These are phyloP conservation scores for Xylaria palmicola DNA, from an alignment of 495 filamentous ascomycete genomes.

Conservation along the genomic window DNA sequence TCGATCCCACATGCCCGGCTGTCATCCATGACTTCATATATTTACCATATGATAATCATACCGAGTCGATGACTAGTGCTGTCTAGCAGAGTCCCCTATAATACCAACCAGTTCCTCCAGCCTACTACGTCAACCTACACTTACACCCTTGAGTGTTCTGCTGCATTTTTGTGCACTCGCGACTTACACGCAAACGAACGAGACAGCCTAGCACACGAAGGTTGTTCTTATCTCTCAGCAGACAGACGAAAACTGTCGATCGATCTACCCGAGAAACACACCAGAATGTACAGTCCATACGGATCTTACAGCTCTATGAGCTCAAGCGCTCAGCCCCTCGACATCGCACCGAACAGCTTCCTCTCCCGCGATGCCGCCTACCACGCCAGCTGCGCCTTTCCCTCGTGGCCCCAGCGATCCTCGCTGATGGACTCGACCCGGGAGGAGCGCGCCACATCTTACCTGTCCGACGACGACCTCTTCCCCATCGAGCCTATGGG, in stretches of 20 bases:
- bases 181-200: background rate
- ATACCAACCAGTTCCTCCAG: background rate
- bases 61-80: background rate
- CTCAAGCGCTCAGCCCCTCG: conserved; percentile 49
- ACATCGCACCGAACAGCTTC: conserved; percentile 48
- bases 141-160: background rate
- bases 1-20: conserved; percentile 12
- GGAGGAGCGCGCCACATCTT: conserved; percentile 45
- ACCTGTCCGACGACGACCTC: conserved; percentile 52
- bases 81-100: background rate
- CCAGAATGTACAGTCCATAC: conserved; percentile 47
- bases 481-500: conserved; percentile 37
- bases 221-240: background rate
- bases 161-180: background rate
- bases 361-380: conserved; percentile 33
- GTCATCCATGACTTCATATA: conserved; percentile 4
- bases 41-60: conserved; percentile 8
- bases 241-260: conserved; percentile 15
- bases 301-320: conserved; percentile 44
- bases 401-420: conserved; percentile 50
- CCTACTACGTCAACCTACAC: background rate
- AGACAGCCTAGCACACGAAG: background rate
- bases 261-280: background rate
- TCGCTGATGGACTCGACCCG: conserved; percentile 40
- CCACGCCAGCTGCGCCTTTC: conserved; percentile 47